Evolutionary conservation across 805 yeast species (phyloP), one percentile per base, ranked within the genome.

Genomic region (Kockiozyma suomiensis): DNA sequence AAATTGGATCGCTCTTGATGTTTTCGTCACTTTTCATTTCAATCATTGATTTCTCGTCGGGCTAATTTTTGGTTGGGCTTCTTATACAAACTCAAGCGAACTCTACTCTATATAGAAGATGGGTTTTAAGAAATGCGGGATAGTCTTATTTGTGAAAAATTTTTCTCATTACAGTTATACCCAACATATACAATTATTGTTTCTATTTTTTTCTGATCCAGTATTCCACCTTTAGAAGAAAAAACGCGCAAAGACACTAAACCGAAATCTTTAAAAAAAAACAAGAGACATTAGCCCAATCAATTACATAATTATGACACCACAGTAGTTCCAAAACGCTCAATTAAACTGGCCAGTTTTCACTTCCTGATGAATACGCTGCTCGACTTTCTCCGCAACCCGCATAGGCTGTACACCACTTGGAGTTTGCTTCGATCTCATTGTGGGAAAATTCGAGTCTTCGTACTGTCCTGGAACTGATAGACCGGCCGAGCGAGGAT

Each of bases 331-430:
- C 8, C 53, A 25, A n/a, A n/a, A 21, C 21, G 32, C 21, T 47
- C 26, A 47, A 10, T 47, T 47, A n/a, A 47, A 17, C 26, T 45
- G 38, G 48, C 41, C 15, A 15, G 42, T 33, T 15, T 25, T 37
- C 19, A 35, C 21, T 28, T 17, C 50, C 38, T 26, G 17, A 13
- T 25, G 41, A 37, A 10, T 37, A 7, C 25, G 33, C 35, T 33
- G 41, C 41, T 33, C 41, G 17, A 35, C 50, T 45, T 47, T 54
- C 58, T 54, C 40, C 13, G 52, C 45, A 15, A 54, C 58, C 10
- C 58, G 58, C 58, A 54, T 54, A 7, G 58, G 58, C 37, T 54
- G 58, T 4, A 54, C 54, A 4, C 37, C 45, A 23, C 33, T 15
- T 7, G 26, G 30, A 40, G 23, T 46, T 19, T 33, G 40, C 46